A percentile compares a stretch with the other conserved stretches of the same genome.
phyloP scores from a whole-genome alignment of 2,329 filamentous ascomycete species.

The Monosporascus sp. region DNA sequence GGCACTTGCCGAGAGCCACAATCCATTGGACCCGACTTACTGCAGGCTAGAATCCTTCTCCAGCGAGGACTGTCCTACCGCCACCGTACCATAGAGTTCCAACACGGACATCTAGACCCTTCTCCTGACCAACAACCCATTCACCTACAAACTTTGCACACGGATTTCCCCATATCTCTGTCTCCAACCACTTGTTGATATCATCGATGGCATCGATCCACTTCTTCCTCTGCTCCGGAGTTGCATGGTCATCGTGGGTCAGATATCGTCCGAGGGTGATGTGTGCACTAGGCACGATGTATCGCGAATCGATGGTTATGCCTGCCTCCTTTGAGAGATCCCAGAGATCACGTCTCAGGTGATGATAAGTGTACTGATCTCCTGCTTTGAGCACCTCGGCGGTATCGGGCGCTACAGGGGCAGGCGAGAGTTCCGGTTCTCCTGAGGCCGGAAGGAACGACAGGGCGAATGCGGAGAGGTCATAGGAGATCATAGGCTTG shows the following conservation, averaged over 20 bases:
- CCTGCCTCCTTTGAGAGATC: conserved; percentile 55
- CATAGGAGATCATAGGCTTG: conserved; percentile 78
- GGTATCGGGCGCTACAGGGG: conserved; percentile 33
- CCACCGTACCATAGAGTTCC: conserved; percentile 85
- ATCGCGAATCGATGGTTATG: conserved; percentile 69
- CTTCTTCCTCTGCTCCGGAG: conserved; percentile 50
- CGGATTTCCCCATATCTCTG: conserved; percentile 61
- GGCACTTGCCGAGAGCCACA: no score
- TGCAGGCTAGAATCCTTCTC: conserved; percentile 52
- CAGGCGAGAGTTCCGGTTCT: conserved; percentile 42
- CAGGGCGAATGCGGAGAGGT: conserved; percentile 77
- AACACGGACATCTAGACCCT: conserved; percentile 68
- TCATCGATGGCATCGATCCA: conserved; percentile 68
- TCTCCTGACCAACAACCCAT: conserved; percentile 85
- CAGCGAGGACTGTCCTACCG: conserved; percentile 62
- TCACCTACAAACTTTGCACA: conserved; percentile 51
- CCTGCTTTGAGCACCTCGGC: conserved; percentile 36
- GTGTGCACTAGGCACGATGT: conserved; percentile 85
- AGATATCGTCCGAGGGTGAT: conserved; percentile 83
- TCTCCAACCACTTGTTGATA: conserved; percentile 70
- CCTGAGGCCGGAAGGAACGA: conserved; percentile 78
- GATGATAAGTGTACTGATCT: conserved; percentile 81
- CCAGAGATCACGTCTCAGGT: conserved; percentile 77
- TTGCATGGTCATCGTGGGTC: conserved; percentile 57
- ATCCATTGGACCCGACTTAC: neutral